These are phyloP conservation scores for Blastocladiella emersonii DNA, from an alignment of 371 early-diverging fungal species.

Conservation along the genomic window DNA sequence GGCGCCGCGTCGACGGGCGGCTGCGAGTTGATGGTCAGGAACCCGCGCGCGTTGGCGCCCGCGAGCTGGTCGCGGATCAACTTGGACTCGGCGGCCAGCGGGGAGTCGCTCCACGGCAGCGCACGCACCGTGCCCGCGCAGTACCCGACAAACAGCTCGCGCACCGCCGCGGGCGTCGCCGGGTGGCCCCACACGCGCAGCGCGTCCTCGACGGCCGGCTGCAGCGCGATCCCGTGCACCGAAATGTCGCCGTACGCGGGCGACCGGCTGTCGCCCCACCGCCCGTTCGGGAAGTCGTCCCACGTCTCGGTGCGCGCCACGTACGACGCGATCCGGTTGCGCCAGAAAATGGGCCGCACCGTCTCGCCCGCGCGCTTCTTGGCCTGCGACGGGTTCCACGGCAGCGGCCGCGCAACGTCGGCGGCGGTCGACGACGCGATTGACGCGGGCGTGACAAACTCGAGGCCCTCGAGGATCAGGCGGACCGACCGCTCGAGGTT, in stretches of 20 bases:
- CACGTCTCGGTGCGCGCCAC: constrained; percentile 71
- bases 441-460: constrained; percentile 62
- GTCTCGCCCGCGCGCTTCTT: constrained; percentile 80
- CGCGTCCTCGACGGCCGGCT: constrained; percentile 29
- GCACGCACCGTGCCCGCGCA: constrained; percentile 56
- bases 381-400: constrained; percentile 78
- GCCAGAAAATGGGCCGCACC: constrained; percentile 96
- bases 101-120: constrained; percentile 86
- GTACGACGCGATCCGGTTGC: constrained; percentile 82
- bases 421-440: too few species aligned
- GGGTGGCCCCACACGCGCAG: constrained; percentile 75
- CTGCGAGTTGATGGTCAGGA: constrained; percentile 90
- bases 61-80: constrained; percentile 56
- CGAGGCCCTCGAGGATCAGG: constrained; percentile 66
- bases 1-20: constrained; percentile 85
- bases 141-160: constrained; percentile 61
- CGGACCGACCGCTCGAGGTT: constrained; percentile 79
- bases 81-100: constrained; percentile 65
- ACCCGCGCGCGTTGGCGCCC: constrained; percentile 62
- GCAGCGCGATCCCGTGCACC: constrained; percentile 59
- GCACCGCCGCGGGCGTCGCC: constrained; percentile 44
- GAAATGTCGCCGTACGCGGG: constrained; percentile 90
- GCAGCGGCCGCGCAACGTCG: constrained; percentile 69
- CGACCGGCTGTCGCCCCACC: constrained; percentile 96
- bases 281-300: constrained; percentile 95